Percentiles rank a stretch among this genome's conserved stretches.
Evolutionary conservation across 169 alveolate species (phyloP).

Genomic region (Theileria parva): DNA sequence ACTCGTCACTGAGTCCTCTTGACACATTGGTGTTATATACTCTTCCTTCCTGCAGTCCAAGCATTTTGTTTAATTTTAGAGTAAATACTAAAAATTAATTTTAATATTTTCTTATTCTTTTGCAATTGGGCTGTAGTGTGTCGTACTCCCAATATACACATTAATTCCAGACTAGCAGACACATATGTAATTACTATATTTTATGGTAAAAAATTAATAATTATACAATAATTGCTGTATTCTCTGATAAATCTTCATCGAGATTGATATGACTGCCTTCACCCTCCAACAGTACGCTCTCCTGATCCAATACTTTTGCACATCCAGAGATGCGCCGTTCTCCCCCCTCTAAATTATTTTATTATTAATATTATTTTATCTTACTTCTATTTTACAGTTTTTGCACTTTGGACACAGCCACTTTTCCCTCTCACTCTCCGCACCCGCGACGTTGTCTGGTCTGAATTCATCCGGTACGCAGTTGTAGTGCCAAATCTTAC

Average conservation of each 20-base stretch:
- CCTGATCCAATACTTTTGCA: conserved; percentile 51
- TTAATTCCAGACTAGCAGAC: background rate
- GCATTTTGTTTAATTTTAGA: conserved; percentile 22
- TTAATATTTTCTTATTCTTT: background rate
- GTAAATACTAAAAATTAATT: background rate
- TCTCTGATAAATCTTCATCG: conserved; percentile 27
- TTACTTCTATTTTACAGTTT: conserved; percentile 18
- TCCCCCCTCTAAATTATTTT: conserved; percentile 13
- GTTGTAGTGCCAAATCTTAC: conserved; percentile 72
- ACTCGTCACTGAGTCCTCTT: conserved; percentile 63
- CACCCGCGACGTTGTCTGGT: conserved; percentile 14
- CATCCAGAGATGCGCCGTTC: conserved; percentile 18
- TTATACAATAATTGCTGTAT: background rate
- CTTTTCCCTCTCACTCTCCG: conserved; percentile 10
- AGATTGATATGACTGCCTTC: conserved; percentile 38
- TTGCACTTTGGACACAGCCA: conserved; percentile 65
- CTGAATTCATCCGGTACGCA: conserved; percentile 53
- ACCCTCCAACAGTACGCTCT: conserved; percentile 61
- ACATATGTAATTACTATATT: background rate
- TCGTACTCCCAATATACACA: conserved; percentile 2
- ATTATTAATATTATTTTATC: conserved; percentile 23
- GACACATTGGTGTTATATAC: conserved; percentile 65
- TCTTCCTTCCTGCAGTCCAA: conserved; percentile 76
- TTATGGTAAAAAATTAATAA: background rate
- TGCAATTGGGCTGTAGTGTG: conserved; percentile 29